Conservation (phyloP, 768 basidiomycete genomes). For the Boletus tylopilopsis region DNA sequence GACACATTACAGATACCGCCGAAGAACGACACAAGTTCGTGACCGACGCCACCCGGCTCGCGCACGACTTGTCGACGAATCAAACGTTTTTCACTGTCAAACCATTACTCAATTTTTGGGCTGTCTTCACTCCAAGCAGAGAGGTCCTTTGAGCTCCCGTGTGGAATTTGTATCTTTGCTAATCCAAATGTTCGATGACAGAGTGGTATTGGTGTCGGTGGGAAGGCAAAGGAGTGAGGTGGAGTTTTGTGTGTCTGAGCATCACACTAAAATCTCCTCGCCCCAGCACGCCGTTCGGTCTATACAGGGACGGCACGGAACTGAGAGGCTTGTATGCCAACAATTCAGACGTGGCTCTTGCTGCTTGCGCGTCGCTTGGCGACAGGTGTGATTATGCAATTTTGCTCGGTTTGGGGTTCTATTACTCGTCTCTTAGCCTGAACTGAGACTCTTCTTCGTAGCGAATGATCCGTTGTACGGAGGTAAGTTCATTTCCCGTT, state of each 20-base stretch:
- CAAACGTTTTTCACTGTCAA: conserved; percentile 75
- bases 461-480: conserved; percentile 80
- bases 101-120: conserved; percentile 79
- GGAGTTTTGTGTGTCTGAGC: not conserved
- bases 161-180: conserved; percentile 23
- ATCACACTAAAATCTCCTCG: conserved; percentile 4
- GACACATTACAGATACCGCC: conserved; percentile 41
- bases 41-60: conserved; percentile 61
- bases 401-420: conserved; percentile 51
- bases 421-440: conserved; percentile 1
- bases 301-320: conserved; percentile 77
- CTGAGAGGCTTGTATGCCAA: conserved; percentile 69
- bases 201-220: conserved; percentile 72
- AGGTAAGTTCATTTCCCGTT: conserved; percentile 39
- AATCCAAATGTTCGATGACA: conserved; percentile 6
- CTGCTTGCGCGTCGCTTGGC: conserved; percentile 64
- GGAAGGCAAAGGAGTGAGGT: conserved; percentile 63
- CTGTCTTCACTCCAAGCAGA: conserved; percentile 69
- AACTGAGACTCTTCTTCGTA: conserved; percentile 25
- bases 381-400: conserved; percentile 73
- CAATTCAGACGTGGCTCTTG: conserved; percentile 60
- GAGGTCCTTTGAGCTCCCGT: conserved; percentile 43
- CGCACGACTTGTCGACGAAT: conserved; percentile 64
- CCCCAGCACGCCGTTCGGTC: conserved; percentile 67
- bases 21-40: conserved; percentile 63